Conservation (phyloP, 495 filamentous ascomycete genomes). For the Penicillium roqueforti region DNA sequence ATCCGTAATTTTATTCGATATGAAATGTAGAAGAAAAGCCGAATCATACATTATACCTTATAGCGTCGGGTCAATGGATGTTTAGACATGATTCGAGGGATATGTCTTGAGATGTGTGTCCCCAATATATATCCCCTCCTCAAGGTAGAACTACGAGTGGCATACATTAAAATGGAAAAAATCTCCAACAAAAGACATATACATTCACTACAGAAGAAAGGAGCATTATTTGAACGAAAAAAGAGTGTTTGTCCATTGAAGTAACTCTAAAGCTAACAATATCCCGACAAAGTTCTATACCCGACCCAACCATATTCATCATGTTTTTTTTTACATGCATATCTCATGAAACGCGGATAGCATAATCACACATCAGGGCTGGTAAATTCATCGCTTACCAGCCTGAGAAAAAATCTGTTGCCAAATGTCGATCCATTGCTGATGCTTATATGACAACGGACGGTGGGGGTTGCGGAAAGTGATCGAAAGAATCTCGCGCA, state of each 20-base stretch:
- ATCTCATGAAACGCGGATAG: slow-evolving; percentile 8
- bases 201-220: neutral
- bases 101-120: neutral
- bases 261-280: neutral
- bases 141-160: neutral
- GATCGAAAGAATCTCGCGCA: slow-evolving; percentile 66
- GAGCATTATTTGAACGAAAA: neutral
- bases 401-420: slow-evolving; percentile 39
- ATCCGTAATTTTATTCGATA: no score
- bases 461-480: slow-evolving; percentile 71
- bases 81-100: neutral
- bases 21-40: no score
- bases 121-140: neutral
- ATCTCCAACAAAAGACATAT: neutral
- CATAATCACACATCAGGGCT: neutral
- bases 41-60: no score
- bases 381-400: slow-evolving; percentile 21
- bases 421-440: slow-evolving; percentile 74
- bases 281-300: slow-evolving; percentile 4
- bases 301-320: slow-evolving; percentile 3
- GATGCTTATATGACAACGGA: slow-evolving; percentile 57
- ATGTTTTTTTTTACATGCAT: slow-evolving; percentile 10
- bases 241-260: neutral
- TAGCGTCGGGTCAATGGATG: no score
- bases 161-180: neutral